Base-by-base conservation (phyloP, 2,329 filamentous ascomycete species). In the Microsporum audouinii region DNA sequence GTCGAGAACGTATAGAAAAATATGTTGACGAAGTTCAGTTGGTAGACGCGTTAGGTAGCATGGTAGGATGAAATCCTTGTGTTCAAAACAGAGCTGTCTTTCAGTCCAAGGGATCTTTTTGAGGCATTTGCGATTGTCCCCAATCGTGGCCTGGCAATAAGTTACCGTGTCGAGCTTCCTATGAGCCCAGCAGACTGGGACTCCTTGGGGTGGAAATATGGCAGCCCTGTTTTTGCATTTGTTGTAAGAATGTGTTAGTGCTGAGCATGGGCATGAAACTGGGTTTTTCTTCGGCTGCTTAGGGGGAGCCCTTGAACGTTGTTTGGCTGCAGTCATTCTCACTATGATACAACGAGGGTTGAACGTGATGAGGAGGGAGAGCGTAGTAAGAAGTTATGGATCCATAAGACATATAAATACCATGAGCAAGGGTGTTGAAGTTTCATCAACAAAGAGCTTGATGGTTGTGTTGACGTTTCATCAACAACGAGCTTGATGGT, bases 61-160 rank as follows among this genome's bases (percentile, higher is more conserved):
- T 53, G 59, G 63, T 29, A 64, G 58, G 27, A 31, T 2, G 17
- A 55, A 41, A 57, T 61, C 59, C 43, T 8, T 53, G 55, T 62
- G 63, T 41, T 61, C 49, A 36, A 41, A 59, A 58, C 59, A 64
- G 12, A 64, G 56, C 34, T 64, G 63, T 57, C n/a, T 61, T 58
- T 64, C 63, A 10, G 58, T 33, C 63, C 58, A 64, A 41, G 59
- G 63, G 53, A 62, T 64, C 29, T 64, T 59, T 57, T 61, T 60
- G 43, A 60, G 58, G 57, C 63, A 64, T 64, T 64, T 64, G 45
- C 31, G 60, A 41, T 60, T 62, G 39, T 12, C 27, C 10, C 39
- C 49, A 39, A 60, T 5, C 14, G 5, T 36, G 12, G 60, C 62
- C 56, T 64, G 62, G 45, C 60, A 64, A 33, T 23, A 62, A 27